Conservation (phyloP, 2,329 filamentous ascomycete genomes). For the Plenodomus lindquistii region DNA sequence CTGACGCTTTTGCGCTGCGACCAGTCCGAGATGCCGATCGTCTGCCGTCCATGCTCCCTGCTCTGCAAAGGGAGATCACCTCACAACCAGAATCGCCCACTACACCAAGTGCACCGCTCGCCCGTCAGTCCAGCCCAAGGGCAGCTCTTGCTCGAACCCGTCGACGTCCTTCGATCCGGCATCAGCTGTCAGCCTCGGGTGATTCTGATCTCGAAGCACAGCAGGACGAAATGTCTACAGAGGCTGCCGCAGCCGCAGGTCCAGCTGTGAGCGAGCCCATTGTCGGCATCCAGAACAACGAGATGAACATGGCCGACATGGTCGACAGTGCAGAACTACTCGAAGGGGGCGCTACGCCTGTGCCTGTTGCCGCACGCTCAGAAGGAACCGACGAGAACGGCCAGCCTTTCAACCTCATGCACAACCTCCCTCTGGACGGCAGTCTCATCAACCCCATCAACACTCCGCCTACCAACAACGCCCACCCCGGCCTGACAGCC, state of each 20-base stretch:
- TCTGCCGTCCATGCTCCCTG: conserved; percentile 83
- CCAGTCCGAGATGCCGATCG: conserved; percentile 85
- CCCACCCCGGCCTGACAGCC: conserved; percentile 71
- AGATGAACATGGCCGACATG: conserved; percentile 86
- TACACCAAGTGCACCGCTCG: conserved; percentile 43
- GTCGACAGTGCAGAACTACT: conserved; percentile 81
- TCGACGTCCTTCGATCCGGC: conserved; percentile 81
- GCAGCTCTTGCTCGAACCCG: conserved; percentile 58
- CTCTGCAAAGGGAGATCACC: conserved; percentile 63
- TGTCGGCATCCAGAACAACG: conserved; percentile 75
- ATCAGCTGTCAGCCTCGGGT: conserved; percentile 83
- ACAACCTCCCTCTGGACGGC: conserved; percentile 80
- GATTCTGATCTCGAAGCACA: conserved; percentile 81
- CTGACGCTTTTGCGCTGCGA: conserved; percentile 73
- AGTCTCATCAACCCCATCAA: conserved; percentile 76
- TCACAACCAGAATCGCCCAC: conserved; percentile 81
- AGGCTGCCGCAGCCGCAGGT: conserved; percentile 74
- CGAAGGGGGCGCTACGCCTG: conserved; percentile 67
- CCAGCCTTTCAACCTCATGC: conserved; percentile 92
- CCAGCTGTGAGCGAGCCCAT: conserved; percentile 71
- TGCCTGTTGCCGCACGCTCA: conserved; percentile 77
- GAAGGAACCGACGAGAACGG: conserved; percentile 74
- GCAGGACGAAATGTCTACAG: conserved; percentile 79
- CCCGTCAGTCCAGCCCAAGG: conserved; percentile 43
- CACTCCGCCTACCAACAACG: conserved; percentile 63